A percentile compares a stretch with the other conserved stretches of the same genome.
Evolutionary conservation across 163 green algal genomes (phyloP).

Genomic region (Picocystis sp.): DNA sequence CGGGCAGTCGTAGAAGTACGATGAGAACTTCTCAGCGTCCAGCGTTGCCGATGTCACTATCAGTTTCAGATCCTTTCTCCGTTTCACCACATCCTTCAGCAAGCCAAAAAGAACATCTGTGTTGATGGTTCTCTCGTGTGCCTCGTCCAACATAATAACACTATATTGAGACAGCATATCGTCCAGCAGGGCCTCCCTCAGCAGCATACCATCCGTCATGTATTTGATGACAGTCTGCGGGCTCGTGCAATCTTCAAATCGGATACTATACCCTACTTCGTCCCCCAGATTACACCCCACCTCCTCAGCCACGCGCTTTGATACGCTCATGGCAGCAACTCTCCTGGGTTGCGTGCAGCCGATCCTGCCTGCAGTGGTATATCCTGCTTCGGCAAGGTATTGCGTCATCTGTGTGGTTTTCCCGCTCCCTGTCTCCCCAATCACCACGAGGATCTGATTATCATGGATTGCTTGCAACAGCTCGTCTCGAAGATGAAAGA

Average conservation of each 20-base stretch:
- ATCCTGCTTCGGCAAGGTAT: conserved; percentile 81
- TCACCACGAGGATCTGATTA: conserved; percentile 89
- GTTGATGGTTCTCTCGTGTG: conserved; percentile 96
- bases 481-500: conserved; percentile 76
- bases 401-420: conserved; percentile 99
- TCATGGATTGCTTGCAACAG: conserved; percentile 67
- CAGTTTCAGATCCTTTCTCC: conserved; percentile 71
- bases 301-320: conserved; percentile 93
- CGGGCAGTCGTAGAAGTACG: conserved; percentile 89
- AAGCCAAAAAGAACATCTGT: conserved; percentile 97
- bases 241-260: conserved; percentile 89
- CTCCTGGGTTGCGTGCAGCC: conserved; percentile 81
- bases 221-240: conserved; percentile 79
- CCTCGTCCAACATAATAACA: conserved; percentile 94
- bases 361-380: conserved; percentile 58
- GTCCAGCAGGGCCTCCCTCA: conserved; percentile 81
- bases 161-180: conserved; percentile 53
- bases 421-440: conserved; percentile 87
- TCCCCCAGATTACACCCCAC: conserved; percentile 75
- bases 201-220: conserved; percentile 91
- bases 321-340: conserved; percentile 86
- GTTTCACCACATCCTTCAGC: conserved; percentile 64
- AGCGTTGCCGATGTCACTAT: conserved; percentile 92
- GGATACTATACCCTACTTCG: conserved; percentile 84
- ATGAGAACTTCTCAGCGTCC: conserved; percentile 92